phyloP scores from a whole-genome alignment of 2,329 filamentous ascomycete genomes.

The Exophiala sideris region DNA sequence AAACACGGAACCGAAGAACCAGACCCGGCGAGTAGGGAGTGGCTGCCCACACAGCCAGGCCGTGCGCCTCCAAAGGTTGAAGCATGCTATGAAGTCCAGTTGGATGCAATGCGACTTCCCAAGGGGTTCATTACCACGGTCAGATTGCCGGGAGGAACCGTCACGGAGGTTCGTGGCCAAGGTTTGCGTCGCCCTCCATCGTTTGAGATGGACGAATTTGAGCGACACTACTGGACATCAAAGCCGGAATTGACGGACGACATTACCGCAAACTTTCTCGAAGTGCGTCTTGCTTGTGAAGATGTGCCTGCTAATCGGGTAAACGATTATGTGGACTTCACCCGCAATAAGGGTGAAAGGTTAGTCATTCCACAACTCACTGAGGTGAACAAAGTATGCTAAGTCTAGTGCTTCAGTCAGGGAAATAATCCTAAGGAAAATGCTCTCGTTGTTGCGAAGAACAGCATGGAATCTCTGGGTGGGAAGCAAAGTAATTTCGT shows the following conservation, averaged over 20 bases:
- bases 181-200: constrained; percentile 21
- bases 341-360: constrained; percentile 8
- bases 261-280: constrained; percentile 18
- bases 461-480: neutral
- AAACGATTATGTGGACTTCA: constrained; percentile 2
- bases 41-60: constrained; percentile 17
- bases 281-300: constrained; percentile 2
- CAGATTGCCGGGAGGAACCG: constrained; percentile 20
- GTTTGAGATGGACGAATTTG: constrained; percentile 24
- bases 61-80: constrained; percentile 18
- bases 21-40: constrained; percentile 10
- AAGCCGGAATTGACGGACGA: constrained; percentile 21
- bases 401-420: constrained; percentile 2
- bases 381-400: neutral
- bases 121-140: constrained; percentile 19
- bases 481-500: neutral
- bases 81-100: constrained; percentile 22
- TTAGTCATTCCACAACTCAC: neutral
- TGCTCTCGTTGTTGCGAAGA: neutral
- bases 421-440: constrained; percentile 12
- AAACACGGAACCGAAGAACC: neutral
- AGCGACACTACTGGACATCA: constrained; percentile 21
- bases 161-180: constrained; percentile 23
- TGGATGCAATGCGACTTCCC: constrained; percentile 26
- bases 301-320: neutral